Percentiles rank a stretch among this genome's conserved stretches.
phyloP scores from a whole-genome alignment of 257 asterid species.

The Galeopsis tetrahit region DNA sequence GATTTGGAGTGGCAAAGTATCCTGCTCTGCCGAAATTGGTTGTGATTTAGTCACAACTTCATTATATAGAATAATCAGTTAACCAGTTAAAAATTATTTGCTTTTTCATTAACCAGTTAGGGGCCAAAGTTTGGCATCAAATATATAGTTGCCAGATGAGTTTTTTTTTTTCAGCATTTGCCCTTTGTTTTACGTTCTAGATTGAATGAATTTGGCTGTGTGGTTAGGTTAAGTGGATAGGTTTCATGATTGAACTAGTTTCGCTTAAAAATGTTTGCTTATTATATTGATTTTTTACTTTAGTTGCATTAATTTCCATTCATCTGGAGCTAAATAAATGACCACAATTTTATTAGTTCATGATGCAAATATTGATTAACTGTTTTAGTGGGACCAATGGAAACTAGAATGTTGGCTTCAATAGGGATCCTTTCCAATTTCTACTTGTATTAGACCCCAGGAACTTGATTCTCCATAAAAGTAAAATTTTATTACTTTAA shows the following conservation, averaged over 20 bases:
- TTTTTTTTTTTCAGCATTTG: slow-evolving; percentile 16
- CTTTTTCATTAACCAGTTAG: slow-evolving; percentile 6
- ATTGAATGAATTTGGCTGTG: slow-evolving; percentile 9
- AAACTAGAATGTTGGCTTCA: slow-evolving; percentile 13
- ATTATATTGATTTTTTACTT: neutral
- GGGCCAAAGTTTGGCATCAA: slow-evolving; percentile 4
- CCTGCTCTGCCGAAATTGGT: neutral
- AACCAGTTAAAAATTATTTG: neutral
- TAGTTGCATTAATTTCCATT: slow-evolving; percentile 13
- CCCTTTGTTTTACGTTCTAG: neutral
- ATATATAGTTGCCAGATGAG: slow-evolving; percentile 7
- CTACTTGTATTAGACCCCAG: slow-evolving; percentile 1
- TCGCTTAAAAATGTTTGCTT: neutral
- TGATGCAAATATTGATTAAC: neutral
- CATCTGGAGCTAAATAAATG: slow-evolving; percentile 12
- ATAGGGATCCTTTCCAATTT: neutral
- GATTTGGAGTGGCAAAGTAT: slow-evolving; percentile 23
- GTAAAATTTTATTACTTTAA: slow-evolving; percentile 8
- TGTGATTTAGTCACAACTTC: neutral
- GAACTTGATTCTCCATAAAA: slow-evolving; percentile 17
- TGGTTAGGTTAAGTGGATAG: slow-evolving; percentile 14
- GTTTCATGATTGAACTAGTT: slow-evolving; percentile 6
- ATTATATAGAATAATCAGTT: neutral
- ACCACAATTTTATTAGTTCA: neutral
- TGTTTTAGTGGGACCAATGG: slow-evolving; percentile 7